phyloP scores from a whole-genome alignment of 2,329 filamentous ascomycete species.

The Fusarium albosuccineum region DNA sequence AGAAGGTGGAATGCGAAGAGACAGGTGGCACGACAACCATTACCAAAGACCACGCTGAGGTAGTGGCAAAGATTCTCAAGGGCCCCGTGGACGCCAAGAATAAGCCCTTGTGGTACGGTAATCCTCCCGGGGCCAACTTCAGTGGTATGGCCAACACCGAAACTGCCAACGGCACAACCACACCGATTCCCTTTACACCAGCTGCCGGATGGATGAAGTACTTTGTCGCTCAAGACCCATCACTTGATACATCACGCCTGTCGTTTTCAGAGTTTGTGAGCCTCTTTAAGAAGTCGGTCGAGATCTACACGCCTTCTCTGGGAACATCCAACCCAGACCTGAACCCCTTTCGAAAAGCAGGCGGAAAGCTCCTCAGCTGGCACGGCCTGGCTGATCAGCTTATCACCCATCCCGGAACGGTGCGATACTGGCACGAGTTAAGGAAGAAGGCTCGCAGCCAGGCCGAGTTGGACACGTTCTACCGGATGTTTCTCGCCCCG shows the following conservation, averaged over 20 bases:
- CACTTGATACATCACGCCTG: background rate
- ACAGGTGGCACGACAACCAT: background rate
- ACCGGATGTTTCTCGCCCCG: background rate
- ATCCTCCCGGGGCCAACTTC: background rate
- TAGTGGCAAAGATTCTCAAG: background rate
- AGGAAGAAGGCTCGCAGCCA: background rate
- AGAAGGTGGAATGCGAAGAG: background rate
- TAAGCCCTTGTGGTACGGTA: background rate
- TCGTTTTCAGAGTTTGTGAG: background rate
- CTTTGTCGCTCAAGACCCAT: background rate
- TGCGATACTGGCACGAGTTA: background rate
- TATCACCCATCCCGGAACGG: background rate
- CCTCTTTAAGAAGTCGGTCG: background rate
- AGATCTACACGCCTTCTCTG: background rate
- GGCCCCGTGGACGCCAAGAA: background rate
- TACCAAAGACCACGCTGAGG: background rate
- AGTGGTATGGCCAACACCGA: background rate
- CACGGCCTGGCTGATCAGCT: constrained; percentile 2
- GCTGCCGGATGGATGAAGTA: background rate
- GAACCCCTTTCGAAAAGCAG: background rate
- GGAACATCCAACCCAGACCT: background rate
- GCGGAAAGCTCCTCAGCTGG: constrained; percentile 1
- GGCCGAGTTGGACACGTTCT: background rate
- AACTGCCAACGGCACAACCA: background rate
- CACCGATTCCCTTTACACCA: background rate